These are phyloP conservation scores for Malassezia brasiliensis DNA, from an alignment of 1,284 basidiomycete species.

Conservation along the genomic window DNA sequence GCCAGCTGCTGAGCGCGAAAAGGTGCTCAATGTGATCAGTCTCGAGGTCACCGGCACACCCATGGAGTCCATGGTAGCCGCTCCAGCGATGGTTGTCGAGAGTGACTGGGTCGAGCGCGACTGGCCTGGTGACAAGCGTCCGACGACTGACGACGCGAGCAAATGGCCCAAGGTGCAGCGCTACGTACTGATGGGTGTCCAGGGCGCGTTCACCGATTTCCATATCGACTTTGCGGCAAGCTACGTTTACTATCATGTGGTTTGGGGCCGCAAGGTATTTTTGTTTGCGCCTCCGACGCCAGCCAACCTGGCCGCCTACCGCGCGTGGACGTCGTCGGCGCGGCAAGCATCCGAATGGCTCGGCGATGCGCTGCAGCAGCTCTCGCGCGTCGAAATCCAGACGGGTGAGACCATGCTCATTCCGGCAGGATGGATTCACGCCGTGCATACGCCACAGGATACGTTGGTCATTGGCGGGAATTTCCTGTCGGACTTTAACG, in stretches of 20 bases:
- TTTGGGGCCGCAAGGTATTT: conserved; percentile 60
- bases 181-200: conserved; percentile 86
- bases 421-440: conserved; percentile 77
- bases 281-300: conserved; percentile 81
- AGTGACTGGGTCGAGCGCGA: conserved; percentile 93
- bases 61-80: conserved; percentile 65
- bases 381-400: conserved; percentile 68
- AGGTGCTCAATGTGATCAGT: conserved; percentile 80
- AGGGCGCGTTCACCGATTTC: conserved; percentile 60
- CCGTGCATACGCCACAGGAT: conserved; percentile 82
- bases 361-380: conserved; percentile 77
- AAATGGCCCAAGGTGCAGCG: conserved; percentile 84
- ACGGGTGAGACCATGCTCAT: conserved; percentile 77
- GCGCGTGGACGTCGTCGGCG: conserved; percentile 62
- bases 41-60: conserved; percentile 71
- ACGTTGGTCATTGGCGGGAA: conserved; percentile 95
- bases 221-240: conserved; percentile 37
- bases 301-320: conserved; percentile 76
- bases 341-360: conserved; percentile 79
- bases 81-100: conserved; percentile 63
- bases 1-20: conserved; percentile 54
- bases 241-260: conserved; percentile 23
- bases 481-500: conserved; percentile 50
- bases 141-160: conserved; percentile 20
- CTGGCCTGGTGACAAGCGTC: conserved; percentile 59